Base-by-base conservation (phyloP, 164 flowering plant species). In the Nymphaea colorata region DNA sequence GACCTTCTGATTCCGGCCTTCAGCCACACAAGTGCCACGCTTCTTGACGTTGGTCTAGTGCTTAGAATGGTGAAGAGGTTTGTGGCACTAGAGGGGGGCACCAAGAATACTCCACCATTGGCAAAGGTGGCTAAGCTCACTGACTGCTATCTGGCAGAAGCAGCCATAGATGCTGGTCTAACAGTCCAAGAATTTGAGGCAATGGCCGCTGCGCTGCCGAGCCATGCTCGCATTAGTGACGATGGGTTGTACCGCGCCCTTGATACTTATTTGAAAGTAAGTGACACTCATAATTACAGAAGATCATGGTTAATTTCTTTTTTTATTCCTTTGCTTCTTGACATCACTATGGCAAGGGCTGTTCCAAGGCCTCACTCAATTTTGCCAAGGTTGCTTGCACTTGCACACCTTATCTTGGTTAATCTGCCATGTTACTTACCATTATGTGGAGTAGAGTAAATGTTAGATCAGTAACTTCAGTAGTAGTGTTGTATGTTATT, bases 1-100 rank as follows among this genome's bases (percentile, higher is more conserved):
- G 98, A 94, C 74, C 60, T 94, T 4, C 78, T 93, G 90, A 93
- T 93, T 68, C 98, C 98, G 0, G 80, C 89, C 2, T 91, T 89
- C 66, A 78, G 83, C 64, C 91, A 87, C 76, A 85, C 87, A 3
- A 80, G 90, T 67, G 82, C 79, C 55, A 86, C 93, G 3, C 68
- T 91, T 66, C 74, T 88, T 16, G 98, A 91, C 59, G 79, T 88
- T 7, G 90, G 84, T 70, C 82, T 88, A 0, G 85, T 91, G 3
- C 67, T 74, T 43, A 72, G 95, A 66, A 53, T 89, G 71, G 91
- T 89, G 12, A 78, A 67, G 74, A 78, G 79, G 80, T 94, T 89
- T 71, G 55, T 76, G 65, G 68, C 66, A 55, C 51, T 80, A 70
- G 86, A 87, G 25, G 87, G 81, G 12, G 78, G 69, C 4, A 47